Percentiles rank a stretch among this genome's conserved stretches.
Evolutionary conservation across 352 stramenopile species (phyloP).

Genomic region (Albugo candida): DNA sequence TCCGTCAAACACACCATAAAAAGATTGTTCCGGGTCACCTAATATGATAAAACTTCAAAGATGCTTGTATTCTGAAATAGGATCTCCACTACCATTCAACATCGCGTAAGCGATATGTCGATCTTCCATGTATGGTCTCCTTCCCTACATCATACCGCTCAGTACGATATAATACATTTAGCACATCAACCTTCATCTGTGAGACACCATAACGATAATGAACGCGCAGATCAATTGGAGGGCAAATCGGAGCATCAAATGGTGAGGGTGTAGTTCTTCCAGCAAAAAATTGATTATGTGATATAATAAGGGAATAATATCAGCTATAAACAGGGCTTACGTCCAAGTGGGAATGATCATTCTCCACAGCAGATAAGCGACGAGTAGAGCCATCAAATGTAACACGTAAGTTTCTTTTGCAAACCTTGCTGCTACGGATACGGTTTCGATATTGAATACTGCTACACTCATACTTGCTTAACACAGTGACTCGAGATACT

Average conservation of each 20-base stretch:
- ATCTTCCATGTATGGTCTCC: constrained; percentile 84
- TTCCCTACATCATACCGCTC: constrained; percentile 13
- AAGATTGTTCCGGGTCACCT: constrained; percentile 56
- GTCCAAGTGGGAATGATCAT: too few species aligned
- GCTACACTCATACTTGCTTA: too few species aligned
- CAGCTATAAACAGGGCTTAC: too few species aligned
- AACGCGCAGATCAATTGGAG: constrained; percentile 49
- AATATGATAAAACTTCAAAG: background rate
- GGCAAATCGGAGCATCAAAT: constrained; percentile 53
- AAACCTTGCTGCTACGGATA: too few species aligned
- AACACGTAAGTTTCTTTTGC: too few species aligned
- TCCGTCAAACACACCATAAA: constrained; percentile 88
- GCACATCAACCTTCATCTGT: constrained; percentile 36
- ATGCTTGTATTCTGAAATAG: background rate
- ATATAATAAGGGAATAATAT: too few species aligned
- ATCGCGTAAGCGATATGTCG: constrained; percentile 54
- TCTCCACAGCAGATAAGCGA: too few species aligned
- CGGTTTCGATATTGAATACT: too few species aligned
- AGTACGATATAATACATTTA: background rate
- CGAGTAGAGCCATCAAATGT: too few species aligned
- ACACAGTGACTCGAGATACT: too few species aligned
- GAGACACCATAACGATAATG: constrained; percentile 66
- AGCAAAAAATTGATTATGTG: too few species aligned
- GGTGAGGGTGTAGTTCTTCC: too few species aligned
- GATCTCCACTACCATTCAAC: constrained; percentile 21